Evolutionary conservation across 1,284 basidiomycete genomes (phyloP).

Genomic region (Leccinum griseonigrum): DNA sequence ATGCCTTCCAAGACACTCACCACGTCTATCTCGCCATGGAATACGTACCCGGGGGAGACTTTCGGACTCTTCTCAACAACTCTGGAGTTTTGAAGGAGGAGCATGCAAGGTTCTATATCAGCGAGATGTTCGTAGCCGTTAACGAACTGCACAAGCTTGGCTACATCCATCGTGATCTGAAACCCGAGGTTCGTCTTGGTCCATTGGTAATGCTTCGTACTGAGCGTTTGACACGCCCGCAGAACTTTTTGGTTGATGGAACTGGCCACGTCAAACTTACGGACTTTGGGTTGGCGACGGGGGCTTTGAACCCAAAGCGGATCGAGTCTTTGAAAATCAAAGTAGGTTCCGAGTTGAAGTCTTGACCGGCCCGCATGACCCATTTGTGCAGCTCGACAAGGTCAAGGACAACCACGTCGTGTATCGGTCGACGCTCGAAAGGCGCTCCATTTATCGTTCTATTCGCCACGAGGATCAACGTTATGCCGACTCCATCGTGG

Average conservation of each 20-base stretch:
- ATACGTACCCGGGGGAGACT: constrained; percentile 96
- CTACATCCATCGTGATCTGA: constrained; percentile 96
- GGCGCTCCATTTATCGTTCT: constrained; percentile 92
- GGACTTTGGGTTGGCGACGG: constrained; percentile 97
- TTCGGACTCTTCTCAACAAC: constrained; percentile 93
- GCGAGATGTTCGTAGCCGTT: constrained; percentile 93
- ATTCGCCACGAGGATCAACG: constrained; percentile 90
- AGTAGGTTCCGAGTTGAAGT: constrained; percentile 40
- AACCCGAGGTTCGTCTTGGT: constrained; percentile 77
- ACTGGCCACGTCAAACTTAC: constrained; percentile 98
- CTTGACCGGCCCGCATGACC: neutral
- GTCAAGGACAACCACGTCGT: constrained; percentile 94
- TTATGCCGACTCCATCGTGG: constrained; percentile 97
- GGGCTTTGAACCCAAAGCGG: constrained; percentile 91
- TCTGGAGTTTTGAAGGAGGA: constrained; percentile 96
- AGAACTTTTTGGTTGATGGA: constrained; percentile 98
- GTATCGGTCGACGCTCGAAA: constrained; percentile 91
- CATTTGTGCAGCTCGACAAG: constrained; percentile 74
- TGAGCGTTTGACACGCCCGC: constrained; percentile 5
- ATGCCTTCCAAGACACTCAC: constrained; percentile 90
- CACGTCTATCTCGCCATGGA: constrained; percentile 97
- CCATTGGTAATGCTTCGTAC: neutral
- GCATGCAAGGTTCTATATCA: constrained; percentile 92
- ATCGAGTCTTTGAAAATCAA: constrained; percentile 95
- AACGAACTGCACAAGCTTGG: constrained; percentile 92